Base-by-base conservation (phyloP, 148 eudicot genomes). In the Rhododendron griersonianum region DNA sequence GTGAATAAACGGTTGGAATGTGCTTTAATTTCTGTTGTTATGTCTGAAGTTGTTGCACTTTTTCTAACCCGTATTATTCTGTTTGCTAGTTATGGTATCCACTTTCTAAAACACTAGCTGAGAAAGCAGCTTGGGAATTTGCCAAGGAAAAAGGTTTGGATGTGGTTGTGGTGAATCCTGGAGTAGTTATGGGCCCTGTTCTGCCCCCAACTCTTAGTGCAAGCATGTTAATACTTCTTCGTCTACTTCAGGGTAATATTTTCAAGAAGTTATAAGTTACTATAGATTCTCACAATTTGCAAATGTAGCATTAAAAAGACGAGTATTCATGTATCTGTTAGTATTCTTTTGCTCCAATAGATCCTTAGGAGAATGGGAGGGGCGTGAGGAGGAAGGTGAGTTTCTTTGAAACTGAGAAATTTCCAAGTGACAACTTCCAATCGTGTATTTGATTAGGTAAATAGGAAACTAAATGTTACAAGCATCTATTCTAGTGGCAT, bases 61-160 rank as follows among this genome's bases (percentile, higher is more conserved):
- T 14, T 79, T 45, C 48, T 30, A 51, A 53, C 33, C 44, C 11
- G 7, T 11, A 7, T 1, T 35, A 48, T 5, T 30, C 16, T 50
- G 37, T 67, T 37, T 10, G 21, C 33, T 80, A 96, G 98, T 37
- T 96, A 39, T 95, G 98, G 99, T 96, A 96, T 89, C 92, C 98
- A 25, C 90, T 91, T 39, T 97, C 99, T 10, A 97, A 97, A 91
- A 91, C 91, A 18, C 87, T 89, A 33, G 98, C 99, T 53, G 99
- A 97, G 80, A 94, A 95, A 87, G 94, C 93, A 59, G 93, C 99
- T 41, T 97, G 99, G 99, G 92, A 94, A 41, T 95, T 93, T 91
- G 90, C 98, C 51, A 87, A 93, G 85, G 93, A 93, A 85, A 93
- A 93, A 51, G 92, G 86, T 57, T 84, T 97, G 88, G 98, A 97